phyloP scores from a whole-genome alignment of 2,329 filamentous ascomycete species.

The Exophiala alcalophila region DNA sequence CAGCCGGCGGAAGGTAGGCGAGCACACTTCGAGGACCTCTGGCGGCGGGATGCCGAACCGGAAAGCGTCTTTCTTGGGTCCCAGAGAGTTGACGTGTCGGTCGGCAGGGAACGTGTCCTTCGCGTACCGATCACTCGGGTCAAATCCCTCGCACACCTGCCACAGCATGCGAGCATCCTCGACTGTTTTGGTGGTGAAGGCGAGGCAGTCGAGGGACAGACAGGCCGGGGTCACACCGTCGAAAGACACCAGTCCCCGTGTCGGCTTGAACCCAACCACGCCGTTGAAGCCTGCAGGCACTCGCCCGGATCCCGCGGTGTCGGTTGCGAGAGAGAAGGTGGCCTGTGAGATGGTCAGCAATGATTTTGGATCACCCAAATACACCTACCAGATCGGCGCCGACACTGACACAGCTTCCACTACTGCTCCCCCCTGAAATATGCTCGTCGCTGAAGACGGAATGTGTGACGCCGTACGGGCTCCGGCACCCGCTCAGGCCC shows the following conservation, averaged over 20 bases:
- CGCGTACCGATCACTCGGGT: conserved; percentile 52
- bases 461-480: conserved; percentile 56
- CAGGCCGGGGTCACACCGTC: conserved; percentile 45
- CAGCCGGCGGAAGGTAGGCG: conserved; percentile 39
- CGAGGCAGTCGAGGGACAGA: conserved; percentile 56
- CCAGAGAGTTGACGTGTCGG: conserved; percentile 32
- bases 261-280: conserved; percentile 33
- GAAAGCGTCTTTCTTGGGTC: conserved; percentile 41
- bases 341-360: conserved; percentile 14
- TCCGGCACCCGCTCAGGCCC: conserved; percentile 58
- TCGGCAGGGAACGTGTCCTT: conserved; percentile 38
- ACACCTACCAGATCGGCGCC: conserved; percentile 47
- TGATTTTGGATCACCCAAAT: not conserved
- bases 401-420: conserved; percentile 55
- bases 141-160: conserved; percentile 49
- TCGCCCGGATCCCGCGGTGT: conserved; percentile 33
- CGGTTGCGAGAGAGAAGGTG: conserved; percentile 52
- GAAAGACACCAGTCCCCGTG: conserved; percentile 30
- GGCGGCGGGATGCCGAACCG: conserved; percentile 50
- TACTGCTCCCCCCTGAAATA: conserved; percentile 57
- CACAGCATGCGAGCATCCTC: conserved; percentile 51
- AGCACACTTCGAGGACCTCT: conserved; percentile 44
- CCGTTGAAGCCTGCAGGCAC: conserved; percentile 33
- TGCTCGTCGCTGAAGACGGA: conserved; percentile 50
- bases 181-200: conserved; percentile 47